These are phyloP conservation scores for Fagus sylvatica DNA, from an alignment of 306 rosid genomes.

Conservation along the genomic window DNA sequence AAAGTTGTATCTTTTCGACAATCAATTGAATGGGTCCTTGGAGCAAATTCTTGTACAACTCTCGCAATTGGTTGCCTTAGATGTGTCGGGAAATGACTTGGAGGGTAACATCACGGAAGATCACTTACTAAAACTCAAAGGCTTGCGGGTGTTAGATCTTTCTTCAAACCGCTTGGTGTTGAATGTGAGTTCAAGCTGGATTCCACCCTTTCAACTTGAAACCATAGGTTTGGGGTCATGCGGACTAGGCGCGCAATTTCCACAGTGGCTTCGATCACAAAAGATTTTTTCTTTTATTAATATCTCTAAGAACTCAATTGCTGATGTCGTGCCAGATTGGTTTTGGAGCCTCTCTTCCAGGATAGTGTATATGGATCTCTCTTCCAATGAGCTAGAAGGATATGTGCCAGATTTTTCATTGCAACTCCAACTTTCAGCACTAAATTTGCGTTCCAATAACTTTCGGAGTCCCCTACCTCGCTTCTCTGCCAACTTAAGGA, in stretches of 20 bases:
- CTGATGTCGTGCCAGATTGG: slow-evolving; percentile 22
- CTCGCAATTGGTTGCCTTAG: slow-evolving; percentile 10
- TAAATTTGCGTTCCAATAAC: not conserved
- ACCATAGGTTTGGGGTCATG: slow-evolving; percentile 6
- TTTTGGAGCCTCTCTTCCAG: slow-evolving; percentile 23
- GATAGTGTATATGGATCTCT: not conserved
- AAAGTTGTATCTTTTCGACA: slow-evolving; percentile 10
- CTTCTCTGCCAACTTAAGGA: not conserved
- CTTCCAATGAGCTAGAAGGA: not conserved
- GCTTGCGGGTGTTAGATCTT: slow-evolving; percentile 11
- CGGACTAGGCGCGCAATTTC: slow-evolving; percentile 14
- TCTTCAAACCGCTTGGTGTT: slow-evolving; percentile 6
- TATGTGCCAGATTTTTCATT: slow-evolving; percentile 16
- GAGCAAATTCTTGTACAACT: not conserved
- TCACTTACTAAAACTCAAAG: not conserved
- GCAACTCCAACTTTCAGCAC: slow-evolving; percentile 1
- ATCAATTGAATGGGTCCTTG: slow-evolving; percentile 6
- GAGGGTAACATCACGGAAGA: slow-evolving; percentile 4
- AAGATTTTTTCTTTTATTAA: not conserved
- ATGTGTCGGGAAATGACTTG: not conserved
- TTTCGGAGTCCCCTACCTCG: slow-evolving; percentile 15
- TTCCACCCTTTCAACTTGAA: slow-evolving; percentile 24
- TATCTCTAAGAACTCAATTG: not conserved
- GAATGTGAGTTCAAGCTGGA: slow-evolving; percentile 19
- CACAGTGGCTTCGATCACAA: slow-evolving; percentile 25